Base-by-base conservation (phyloP, 2,329 filamentous ascomycete species). In the Trichoderma gracile region DNA sequence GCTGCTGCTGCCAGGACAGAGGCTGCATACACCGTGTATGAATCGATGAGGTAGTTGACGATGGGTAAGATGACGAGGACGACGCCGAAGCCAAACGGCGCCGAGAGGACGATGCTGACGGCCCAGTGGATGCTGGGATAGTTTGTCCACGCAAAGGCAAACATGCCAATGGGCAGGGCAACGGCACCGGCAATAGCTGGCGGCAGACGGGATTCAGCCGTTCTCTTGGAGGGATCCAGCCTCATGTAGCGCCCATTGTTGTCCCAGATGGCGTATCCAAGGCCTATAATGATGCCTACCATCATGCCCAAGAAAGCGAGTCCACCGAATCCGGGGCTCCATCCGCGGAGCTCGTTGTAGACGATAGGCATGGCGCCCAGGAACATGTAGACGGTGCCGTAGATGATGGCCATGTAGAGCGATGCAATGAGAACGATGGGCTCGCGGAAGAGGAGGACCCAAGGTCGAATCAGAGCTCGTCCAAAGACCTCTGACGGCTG, bases 11-110 rank as follows among this genome's bases (percentile, higher is more conserved):
- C 90, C 9, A 93, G 79, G 0, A 88, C 89, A 0, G 87, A 91
- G 0, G 90, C 90, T 0, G 91, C 90, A 68, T 88, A 94, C 70
- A 93, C 89, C 57, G 88, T 87, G 74, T 92, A 73, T 76, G 85
- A 78, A 71, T 91, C 89, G 67, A 91, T 84, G 7, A 91, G 81
- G 74, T 90, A 91, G 75, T 86, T 88, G 71, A 86, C 81, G 49
- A 87, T 76, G 6, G 80, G 80, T 19, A 91, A 75, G 78, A 91
- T 91, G 42, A 91, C 85, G 30, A 88, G 74, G 1, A 89, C 84
- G 50, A 84, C 72, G 5, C 82, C 86, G 70, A 80, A 73, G 65
- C 88, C 86, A 67, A 89, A 81, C 63, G 82, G 74, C 5, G 75
- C 71, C 1, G 79, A 76, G 25, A 73, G 78, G 5, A 77, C 69